Evolutionary conservation across 495 filamentous ascomycete species (phyloP).

Genomic region (Haplographium delicatum): DNA sequence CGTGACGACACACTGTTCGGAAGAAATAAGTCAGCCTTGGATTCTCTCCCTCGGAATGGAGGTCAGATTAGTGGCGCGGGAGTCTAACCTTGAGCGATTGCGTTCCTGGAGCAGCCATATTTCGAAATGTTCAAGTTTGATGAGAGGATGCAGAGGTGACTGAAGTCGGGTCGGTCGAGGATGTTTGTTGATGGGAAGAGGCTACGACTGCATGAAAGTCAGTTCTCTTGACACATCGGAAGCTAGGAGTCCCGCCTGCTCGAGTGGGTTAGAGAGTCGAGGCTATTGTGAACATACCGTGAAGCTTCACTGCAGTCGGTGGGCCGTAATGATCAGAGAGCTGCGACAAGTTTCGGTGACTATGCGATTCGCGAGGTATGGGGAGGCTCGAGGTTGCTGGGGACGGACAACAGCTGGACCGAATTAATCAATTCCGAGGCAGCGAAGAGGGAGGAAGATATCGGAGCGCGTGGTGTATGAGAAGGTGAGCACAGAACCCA

Average conservation of each 20-base stretch:
- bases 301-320: too few species aligned
- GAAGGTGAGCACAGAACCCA: conserved; percentile 16
- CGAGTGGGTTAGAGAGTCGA: conserved; percentile 6
- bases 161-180: conserved; percentile 9
- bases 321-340: conserved; percentile 14
- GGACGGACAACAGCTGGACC: not conserved
- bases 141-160: conserved; percentile 1
- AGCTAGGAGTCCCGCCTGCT: conserved; percentile 15
- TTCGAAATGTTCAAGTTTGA: conserved; percentile 10
- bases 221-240: conserved; percentile 25
- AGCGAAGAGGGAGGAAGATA: too few species aligned
- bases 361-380: conserved; percentile 9
- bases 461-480: conserved; percentile 2
- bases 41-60: not conserved
- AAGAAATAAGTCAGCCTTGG: conserved; percentile 12
- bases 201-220: conserved; percentile 19
- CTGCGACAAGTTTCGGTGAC: conserved; percentile 19
- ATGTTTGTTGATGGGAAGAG: conserved; percentile 13
- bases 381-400: not conserved
- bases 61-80: conserved; percentile 2
- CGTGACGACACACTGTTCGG: conserved; percentile 75
- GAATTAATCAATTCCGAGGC: too few species aligned
- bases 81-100: conserved; percentile 53
- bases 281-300: conserved; percentile 5
- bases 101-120: conserved; percentile 48